phyloP scores from a whole-genome alignment of 1,284 basidiomycete species.

The Schizophyllum commune region DNA sequence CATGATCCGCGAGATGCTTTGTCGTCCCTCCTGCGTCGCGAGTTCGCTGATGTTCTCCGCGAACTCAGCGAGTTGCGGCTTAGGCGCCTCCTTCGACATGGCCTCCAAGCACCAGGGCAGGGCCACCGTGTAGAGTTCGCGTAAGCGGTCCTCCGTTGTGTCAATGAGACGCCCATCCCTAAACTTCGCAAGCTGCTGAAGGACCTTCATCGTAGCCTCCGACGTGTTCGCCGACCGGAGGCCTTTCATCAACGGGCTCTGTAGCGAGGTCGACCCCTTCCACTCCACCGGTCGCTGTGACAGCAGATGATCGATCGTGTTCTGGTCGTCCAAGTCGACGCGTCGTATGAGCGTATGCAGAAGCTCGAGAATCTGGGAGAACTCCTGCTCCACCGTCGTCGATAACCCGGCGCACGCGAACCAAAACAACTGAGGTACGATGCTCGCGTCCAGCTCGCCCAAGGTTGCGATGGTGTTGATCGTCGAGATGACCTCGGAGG shows the following conservation, averaged over 20 bases:
- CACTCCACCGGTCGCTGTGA: slow-evolving; percentile 69
- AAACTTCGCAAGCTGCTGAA: slow-evolving; percentile 61
- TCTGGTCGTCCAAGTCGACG: slow-evolving; percentile 66
- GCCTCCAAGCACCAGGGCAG: slow-evolving; percentile 89
- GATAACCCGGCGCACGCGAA: slow-evolving; percentile 75
- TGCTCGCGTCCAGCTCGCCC: slow-evolving; percentile 47
- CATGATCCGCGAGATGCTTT: slow-evolving; percentile 81
- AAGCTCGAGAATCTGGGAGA: slow-evolving; percentile 61
- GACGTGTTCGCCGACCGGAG: slow-evolving; percentile 75
- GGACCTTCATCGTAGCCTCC: slow-evolving; percentile 58
- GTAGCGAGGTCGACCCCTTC: slow-evolving; percentile 62
- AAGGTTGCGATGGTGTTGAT: slow-evolving; percentile 62
- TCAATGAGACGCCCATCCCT: slow-evolving; percentile 69
- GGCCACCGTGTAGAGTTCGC: slow-evolving; percentile 77
- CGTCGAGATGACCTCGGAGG: slow-evolving; percentile 77
- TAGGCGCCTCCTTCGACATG: slow-evolving; percentile 60
- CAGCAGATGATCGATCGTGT: slow-evolving; percentile 55
- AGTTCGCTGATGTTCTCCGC: slow-evolving; percentile 70
- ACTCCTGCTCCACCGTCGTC: slow-evolving; percentile 82
- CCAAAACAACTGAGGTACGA: slow-evolving; percentile 87
- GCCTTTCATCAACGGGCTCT: slow-evolving; percentile 73
- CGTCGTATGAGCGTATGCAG: slow-evolving; percentile 65
- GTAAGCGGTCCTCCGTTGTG: slow-evolving; percentile 61
- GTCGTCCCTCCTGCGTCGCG: slow-evolving; percentile 65
- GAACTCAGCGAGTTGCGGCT: slow-evolving; percentile 59